Percentiles rank a stretch among this genome's conserved stretches.
Conservation (phyloP, 2,329 filamentous ascomycete genomes). For the Colletotrichum falcatum region DNA sequence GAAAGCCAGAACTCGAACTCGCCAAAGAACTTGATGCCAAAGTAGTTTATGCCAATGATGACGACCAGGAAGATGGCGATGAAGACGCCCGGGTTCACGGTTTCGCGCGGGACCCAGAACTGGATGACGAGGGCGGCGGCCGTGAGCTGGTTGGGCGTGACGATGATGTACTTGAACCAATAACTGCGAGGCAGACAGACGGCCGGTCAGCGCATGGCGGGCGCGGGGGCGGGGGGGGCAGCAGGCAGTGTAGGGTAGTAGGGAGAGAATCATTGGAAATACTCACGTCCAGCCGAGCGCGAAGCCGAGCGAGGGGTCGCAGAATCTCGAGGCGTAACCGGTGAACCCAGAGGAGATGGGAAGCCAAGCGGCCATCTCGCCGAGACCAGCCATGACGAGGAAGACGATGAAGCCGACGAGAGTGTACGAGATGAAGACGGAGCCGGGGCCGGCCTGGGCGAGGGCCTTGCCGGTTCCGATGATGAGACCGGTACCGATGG, state of each 20-base stretch:
- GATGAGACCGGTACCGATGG: slow-evolving; percentile 80
- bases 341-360: slow-evolving; percentile 84
- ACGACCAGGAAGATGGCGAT: slow-evolving; percentile 77
- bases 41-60: slow-evolving; percentile 76
- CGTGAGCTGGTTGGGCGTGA: slow-evolving; percentile 87
- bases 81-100: slow-evolving; percentile 82
- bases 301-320: slow-evolving; percentile 84
- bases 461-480: slow-evolving; percentile 73
- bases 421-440: slow-evolving; percentile 78
- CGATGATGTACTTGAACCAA: slow-evolving; percentile 86
- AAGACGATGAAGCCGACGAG: slow-evolving; percentile 80
- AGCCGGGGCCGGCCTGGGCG: slow-evolving; percentile 68
- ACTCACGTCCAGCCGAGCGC: slow-evolving; percentile 78
- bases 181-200: slow-evolving; percentile 69
- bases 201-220: slow-evolving; percentile 74
- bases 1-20: slow-evolving; percentile 73
- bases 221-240: neutral
- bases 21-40: slow-evolving; percentile 76
- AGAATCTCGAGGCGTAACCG: slow-evolving; percentile 83
- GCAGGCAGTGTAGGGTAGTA: neutral
- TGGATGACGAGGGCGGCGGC: slow-evolving; percentile 83
- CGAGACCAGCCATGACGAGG: slow-evolving; percentile 83
- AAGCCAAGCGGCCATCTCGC: slow-evolving; percentile 88
- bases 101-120: slow-evolving; percentile 76
- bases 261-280: neutral